Conservation (phyloP, 495 filamentous ascomycete genomes). For the Saxophila tyrrhenica region DNA sequence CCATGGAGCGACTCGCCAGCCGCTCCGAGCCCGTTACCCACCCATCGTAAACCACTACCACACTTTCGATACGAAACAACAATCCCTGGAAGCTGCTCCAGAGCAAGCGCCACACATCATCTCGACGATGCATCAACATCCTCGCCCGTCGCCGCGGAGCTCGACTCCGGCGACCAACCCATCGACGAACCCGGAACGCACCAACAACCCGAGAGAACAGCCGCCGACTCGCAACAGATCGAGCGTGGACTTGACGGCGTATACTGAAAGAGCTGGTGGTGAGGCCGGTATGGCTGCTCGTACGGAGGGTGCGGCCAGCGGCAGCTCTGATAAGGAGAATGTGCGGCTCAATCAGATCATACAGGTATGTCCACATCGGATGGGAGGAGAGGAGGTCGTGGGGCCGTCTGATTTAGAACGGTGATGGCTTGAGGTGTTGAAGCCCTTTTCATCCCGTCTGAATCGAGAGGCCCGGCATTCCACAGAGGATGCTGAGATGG, state of each 20-base stretch:
- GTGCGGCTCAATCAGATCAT: constrained; percentile 77
- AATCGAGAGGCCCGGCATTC: too few relatives aligned
- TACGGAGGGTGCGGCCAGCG: not conserved
- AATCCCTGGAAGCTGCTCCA: not conserved
- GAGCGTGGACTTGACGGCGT: constrained; percentile 17
- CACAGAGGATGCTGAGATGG: too few relatives aligned
- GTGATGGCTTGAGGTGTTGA: too few relatives aligned
- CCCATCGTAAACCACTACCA: not conserved
- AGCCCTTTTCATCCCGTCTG: too few relatives aligned
- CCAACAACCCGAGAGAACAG: constrained; percentile 60
- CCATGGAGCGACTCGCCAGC: constrained; percentile 2
- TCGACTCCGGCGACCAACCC: constrained; percentile 55
- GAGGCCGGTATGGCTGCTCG: constrained; percentile 2
- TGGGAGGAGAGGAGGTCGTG: not conserved
- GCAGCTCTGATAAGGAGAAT: constrained; percentile 15
- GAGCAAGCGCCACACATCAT: not conserved
- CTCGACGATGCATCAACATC: constrained; percentile 68
- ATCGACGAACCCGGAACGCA: constrained; percentile 54
- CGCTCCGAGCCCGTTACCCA: not conserved
- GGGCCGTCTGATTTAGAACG: too few relatives aligned
- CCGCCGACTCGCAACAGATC: constrained; percentile 11
- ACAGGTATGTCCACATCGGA: constrained; percentile 54
- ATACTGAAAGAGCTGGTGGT: constrained; percentile 17
- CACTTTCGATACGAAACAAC: not conserved
- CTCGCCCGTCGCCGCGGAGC: constrained; percentile 54